Base-by-base conservation (phyloP, 768 basidiomycete genomes). In the Podaxis rugospora region DNA sequence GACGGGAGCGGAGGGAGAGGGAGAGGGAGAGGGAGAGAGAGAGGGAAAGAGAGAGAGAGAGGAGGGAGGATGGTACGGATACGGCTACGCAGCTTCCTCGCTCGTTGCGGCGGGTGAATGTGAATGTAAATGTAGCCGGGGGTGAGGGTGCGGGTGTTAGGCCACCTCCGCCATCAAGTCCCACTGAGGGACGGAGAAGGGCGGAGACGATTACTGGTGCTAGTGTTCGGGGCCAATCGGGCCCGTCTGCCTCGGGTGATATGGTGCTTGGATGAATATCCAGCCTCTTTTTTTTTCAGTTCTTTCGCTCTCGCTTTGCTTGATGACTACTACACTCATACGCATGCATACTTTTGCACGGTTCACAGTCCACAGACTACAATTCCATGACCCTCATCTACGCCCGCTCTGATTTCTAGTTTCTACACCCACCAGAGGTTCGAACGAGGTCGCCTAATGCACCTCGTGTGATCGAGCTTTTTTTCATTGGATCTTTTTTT, bases 191-290 rank as follows among this genome's bases (percentile, higher is more conserved):
- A 16, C 53, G 66, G 36, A 65, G 68, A 18, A 49, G 67, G 39
- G 66, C 67, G 0, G 68, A 66, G 61, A 67, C 66, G 3, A 57
- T 67, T 27, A 66, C 65, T 32, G 64, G 59, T 10, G 40, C 27
- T 25, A 39, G 25, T 32, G 32, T 9, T 32, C 32, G 51, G 25
- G 39, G 39, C 3, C 6, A 35, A 23, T 35, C 47, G 4, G 27
- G 21, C 14, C 5, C 47, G 21, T 35, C 57, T 13, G 28, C 57
- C 13, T 37, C 47, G 32, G 47, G 50, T 25, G 47, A 57, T 50
- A 49, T 49, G 57, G 57, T 58, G 14, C 57, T 40, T 36, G 57
- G 46, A 14, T 55, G 25, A 55, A 54, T 32, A 9, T 9, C 32
- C 32, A 9, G 27, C 35, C 9, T 53, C 21, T n/a, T 23, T 40